phyloP scores from a whole-genome alignment of 2,329 filamentous ascomycete genomes.

The Trichothecium roseum region DNA sequence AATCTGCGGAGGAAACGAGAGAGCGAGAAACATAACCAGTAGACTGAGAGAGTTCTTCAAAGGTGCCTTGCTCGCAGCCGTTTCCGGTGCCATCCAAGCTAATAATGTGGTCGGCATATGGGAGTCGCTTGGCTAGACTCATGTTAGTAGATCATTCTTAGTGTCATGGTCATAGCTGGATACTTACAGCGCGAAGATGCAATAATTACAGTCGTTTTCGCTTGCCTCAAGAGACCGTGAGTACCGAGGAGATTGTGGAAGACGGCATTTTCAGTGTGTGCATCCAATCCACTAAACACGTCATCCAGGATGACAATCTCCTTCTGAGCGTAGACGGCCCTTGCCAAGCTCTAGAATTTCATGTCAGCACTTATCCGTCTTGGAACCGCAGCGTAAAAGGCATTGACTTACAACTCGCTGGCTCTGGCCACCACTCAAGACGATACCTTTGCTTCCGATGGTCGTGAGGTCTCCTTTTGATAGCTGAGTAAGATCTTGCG shows the following conservation, averaged over 20 bases:
- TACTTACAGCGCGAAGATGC: conserved; percentile 2
- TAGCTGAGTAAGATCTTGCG: conserved; percentile 15
- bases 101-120: conserved; percentile 6
- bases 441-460: conserved; percentile 24
- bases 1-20: conserved; percentile 1
- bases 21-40: conserved; percentile 5
- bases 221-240: conserved; percentile 11
- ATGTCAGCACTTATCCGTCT: background rate
- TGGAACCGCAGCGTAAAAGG: background rate
- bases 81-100: conserved; percentile 2
- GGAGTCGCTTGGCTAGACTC: conserved; percentile 4
- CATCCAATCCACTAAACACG: conserved; percentile 20
- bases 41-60: conserved; percentile 1
- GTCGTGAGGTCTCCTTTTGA: conserved; percentile 19
- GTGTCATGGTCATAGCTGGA: background rate
- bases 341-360: conserved; percentile 12
- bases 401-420: conserved; percentile 15
- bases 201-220: conserved; percentile 11
- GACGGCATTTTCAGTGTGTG: conserved; percentile 13
- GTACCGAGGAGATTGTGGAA: conserved; percentile 13
- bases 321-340: conserved; percentile 17
- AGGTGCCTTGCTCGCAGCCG: conserved; percentile 4
- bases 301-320: conserved; percentile 17
- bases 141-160: background rate
- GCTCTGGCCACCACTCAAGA: conserved; percentile 26